Evolutionary conservation across 2,329 filamentous ascomycete species (phyloP), one percentile per base, ranked within the genome.

Genomic region (Ophiostoma ips): DNA sequence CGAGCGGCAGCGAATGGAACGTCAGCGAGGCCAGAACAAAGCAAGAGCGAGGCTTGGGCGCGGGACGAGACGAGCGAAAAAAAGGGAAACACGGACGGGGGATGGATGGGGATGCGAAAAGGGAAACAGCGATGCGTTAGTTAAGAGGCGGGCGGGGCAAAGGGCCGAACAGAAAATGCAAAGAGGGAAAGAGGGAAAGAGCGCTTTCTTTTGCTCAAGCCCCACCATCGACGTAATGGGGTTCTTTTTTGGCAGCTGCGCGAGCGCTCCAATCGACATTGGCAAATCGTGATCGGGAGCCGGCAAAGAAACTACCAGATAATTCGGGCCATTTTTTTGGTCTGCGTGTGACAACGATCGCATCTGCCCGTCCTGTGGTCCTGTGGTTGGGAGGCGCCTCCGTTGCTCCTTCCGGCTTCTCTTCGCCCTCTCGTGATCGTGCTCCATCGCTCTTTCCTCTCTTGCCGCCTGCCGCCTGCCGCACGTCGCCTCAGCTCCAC

Each of bases 191-290:
- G 24, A 31, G 12, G 13, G 38, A 43, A 37, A 33, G 28, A 35
- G 37, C 15, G 13, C 5, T 21, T 12, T 12, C 5, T 21, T 12
- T 12, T 19, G 9, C 24, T 10, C 35, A 12, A 12, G 46, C 51
- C 51, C 51, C 51, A 50, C 51, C 33, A 50, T 46, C 51, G 51
- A 53, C 51, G 51, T 53, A 53, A 50, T 53, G 31, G 16, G n/a
- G n/a, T n/a, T 33, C 18, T 34, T 37, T 40, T 35, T 36, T n/a
- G n/a, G n/a, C n/a, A n/a, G n/a, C n/a, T n/a, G n/a, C n/a, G 19
- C 45, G n/a, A 19, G 40, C 19, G 44, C 13, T n/a, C 24, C 7
- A 41, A 9, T 18, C n/a, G n/a, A n/a, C n/a, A 44, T 5, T 33
- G 28, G 24, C 13, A 31, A 28, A 28, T 28, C 8, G 24, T 28